Evolutionary conservation across 345 rosid species (phyloP), one percentile per base, ranked within the genome.

Genomic region (Luvunga scandens): DNA sequence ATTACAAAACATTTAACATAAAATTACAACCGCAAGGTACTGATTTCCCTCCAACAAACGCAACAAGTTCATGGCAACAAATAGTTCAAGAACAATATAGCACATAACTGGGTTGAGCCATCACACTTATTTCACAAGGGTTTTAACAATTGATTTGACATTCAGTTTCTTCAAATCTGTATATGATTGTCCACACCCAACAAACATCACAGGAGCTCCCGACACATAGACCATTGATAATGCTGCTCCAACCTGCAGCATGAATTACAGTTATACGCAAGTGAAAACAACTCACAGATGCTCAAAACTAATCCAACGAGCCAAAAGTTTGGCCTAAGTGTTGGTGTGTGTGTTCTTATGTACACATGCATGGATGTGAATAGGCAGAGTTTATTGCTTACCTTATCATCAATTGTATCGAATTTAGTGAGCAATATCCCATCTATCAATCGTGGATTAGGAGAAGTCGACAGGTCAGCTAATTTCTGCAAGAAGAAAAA

Each of bases 121-220:
- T 33, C 42, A 74, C 74, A 80, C 79, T 94, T 91, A 96, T 79
- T 91, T 91, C 81, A 96, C 92, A 69, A 96, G 99, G 57, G 94
- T 96, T 89, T 96, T 94, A 56, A 90, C 97, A 7, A 97, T 94
- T 8, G 95, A 81, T 71, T 94, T 96, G 71, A 91, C 98, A 45
- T 96, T 92, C 60, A 96, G 91, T 85, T 91, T 96, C 88, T 94
- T 94, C 72, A 96, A 88, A 81, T 96, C 99, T 1, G 99, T 92
- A 79, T 96, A 96, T 0, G 97, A 91, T 85, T 94, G 98, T 22
- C 99, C 99, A 19, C 99, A 96, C 31, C 99, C 99, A n/a, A 96
- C 95, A 12, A 96, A 96, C 99, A 96, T 96, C 55, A 96, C 98
- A 1, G 98, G 99, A 25, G 98, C 87, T 42, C 99, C 99, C 0